Evolutionary conservation across 139 green algal species (phyloP), one percentile per base, ranked within the genome.

Genomic region (Desmodesmus armatus): DNA sequence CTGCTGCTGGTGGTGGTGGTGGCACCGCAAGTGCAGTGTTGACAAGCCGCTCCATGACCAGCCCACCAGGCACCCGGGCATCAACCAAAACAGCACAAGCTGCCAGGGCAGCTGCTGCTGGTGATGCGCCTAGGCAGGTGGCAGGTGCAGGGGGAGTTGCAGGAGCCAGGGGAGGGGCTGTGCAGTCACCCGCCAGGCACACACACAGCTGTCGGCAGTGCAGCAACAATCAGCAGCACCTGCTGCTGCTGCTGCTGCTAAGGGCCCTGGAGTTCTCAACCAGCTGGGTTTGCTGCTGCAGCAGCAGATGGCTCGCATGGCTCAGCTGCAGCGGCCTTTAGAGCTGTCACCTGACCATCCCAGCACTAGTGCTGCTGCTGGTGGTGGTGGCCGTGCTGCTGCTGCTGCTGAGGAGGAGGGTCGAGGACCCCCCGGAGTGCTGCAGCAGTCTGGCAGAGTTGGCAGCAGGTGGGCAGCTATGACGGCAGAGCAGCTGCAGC

Each of bases 221-320:
- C 15, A 72, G 31, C 31, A 44, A 23, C 4, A 33, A 44, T 11
- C 65, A 47, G 65, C 33, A 72, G 35, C 25, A 5, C 43, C 60
- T 43, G 71, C n/a, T 63, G 71, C 63, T 43, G 29, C 31, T 72
- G n/a, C n/a, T 23, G 29, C 11, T 72, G n/a, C n/a, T n/a, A 29
- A 5, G 3, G 60, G n/a, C 37, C 17, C 17, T 19, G n/a, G 21
- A 25, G 60, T 39, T 39, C n/a, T 69, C n/a, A n/a, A 39, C n/a
- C 60, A 69, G 60, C 60, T 69, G 17, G 60, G 37, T n/a, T 29
- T 39, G 71, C 43, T 79, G 5, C 43, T 79, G 43, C 43, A 41
- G 41, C 71, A 79, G 71, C 71, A 79, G 41, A 27, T 79, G 43
- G 47, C 71, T 63, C 35, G 31, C 13, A 79, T 79, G 71, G 29